Evolutionary conservation across 805 yeast genomes (phyloP), one percentile per base, ranked within the genome.

Genomic region (Hanseniaspora lindneri): DNA sequence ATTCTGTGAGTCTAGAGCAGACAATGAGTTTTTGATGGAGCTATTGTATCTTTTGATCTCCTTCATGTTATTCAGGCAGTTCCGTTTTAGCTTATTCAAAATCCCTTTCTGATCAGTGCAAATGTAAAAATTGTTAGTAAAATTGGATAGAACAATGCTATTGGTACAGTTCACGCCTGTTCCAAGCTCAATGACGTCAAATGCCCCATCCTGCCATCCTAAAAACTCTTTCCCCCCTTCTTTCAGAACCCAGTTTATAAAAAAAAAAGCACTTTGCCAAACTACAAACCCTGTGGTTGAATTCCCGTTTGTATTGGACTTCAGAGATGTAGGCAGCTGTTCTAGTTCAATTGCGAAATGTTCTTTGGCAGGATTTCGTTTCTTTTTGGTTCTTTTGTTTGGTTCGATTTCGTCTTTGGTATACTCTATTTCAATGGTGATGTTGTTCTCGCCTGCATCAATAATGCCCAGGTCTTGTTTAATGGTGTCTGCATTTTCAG

Each of bases 241-340:
- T 35, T 61, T 63, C 17, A 64, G 53, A 11, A 63, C 43, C 67
- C 67, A 64, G 29, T 53, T 54, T n/a, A 60, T 20, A 39, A 64
- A 62, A 44, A 59, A 60, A 2, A 60, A 61, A 1, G 66, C 56
- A 1, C 64, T 60, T 6, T 61, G 58, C 67, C 67, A 64, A 8
- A 63, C 51, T 4, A 64, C 66, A 49, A 57, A 64, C 5, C 67
- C 67, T 3, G 67, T 64, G 2, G 67, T 64, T 14, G 67, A 64
- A 44, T 63, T 64, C 20, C 55, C 54, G 42, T 63, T 64, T 29
- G 58, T 60, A 13, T 46, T 52, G 0, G 67, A 64, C 34, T 54
- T 52, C 8, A 63, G 50, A 23, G 60, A 54, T 1, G 64, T 52
- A 9, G 63, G 42, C 1, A 60, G 56, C 50, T 63, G 67, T 24